phyloP scores from a whole-genome alignment of 495 filamentous ascomycete genomes.

The Annulohypoxylon moriforme region DNA sequence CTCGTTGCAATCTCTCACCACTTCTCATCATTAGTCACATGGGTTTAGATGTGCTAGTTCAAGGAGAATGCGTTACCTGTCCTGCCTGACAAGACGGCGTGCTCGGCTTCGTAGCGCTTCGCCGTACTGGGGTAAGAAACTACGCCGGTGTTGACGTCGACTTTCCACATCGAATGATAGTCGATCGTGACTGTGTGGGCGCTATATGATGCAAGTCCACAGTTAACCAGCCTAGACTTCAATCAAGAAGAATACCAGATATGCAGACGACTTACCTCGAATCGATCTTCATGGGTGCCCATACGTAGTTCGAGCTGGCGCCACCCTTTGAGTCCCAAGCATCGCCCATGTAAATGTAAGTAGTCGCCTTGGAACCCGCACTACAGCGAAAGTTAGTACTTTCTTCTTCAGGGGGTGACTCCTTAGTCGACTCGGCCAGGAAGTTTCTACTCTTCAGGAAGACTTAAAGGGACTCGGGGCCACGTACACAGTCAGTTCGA shows the following conservation, averaged over 20 bases:
- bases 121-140: slow-evolving; percentile 48
- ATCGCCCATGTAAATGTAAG: slow-evolving; percentile 61
- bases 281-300: slow-evolving; percentile 55
- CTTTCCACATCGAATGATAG: slow-evolving; percentile 59
- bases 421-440: too few species aligned
- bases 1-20: slow-evolving; percentile 42
- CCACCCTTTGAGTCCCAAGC: slow-evolving; percentile 58
- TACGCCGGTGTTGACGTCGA: slow-evolving; percentile 56
- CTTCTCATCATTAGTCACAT: slow-evolving; percentile 23
- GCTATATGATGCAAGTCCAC: slow-evolving; percentile 11
- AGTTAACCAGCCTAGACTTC: background rate
- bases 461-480: too few species aligned
- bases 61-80: slow-evolving; percentile 40
- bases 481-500: slow-evolving; percentile 52
- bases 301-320: slow-evolving; percentile 54
- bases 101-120: slow-evolving; percentile 52
- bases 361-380: slow-evolving; percentile 53
- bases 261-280: slow-evolving; percentile 36
- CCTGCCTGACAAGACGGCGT: slow-evolving; percentile 46
- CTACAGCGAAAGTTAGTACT: too few species aligned
- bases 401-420: too few species aligned
- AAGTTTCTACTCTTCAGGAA: too few species aligned
- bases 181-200: slow-evolving; percentile 52
- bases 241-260: background rate
- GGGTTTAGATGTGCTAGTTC: background rate